Percentiles rank a stretch among this genome's conserved stretches.
phyloP scores from a whole-genome alignment of 2,329 filamentous ascomycete genomes.

The Macrophomina pseudophaseolina region DNA sequence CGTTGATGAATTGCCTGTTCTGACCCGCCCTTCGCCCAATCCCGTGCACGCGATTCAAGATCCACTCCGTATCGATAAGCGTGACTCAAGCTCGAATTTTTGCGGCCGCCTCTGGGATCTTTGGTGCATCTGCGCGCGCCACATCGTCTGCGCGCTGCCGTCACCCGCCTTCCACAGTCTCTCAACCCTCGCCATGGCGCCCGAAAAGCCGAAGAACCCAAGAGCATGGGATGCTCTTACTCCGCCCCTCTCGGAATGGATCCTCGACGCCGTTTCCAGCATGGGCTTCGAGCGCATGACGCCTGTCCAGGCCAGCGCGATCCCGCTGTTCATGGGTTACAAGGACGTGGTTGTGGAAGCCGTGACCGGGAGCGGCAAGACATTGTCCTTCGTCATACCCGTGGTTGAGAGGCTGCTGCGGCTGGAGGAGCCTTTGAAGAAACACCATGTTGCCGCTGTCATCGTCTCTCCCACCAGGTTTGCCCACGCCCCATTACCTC shows the following conservation, averaged over 20 bases:
- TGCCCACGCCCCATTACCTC: not conserved
- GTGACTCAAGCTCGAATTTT: slow-evolving; percentile 23
- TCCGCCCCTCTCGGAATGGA: slow-evolving; percentile 78
- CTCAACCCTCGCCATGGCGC: slow-evolving; percentile 36
- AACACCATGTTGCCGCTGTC: slow-evolving; percentile 87
- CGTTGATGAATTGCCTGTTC: slow-evolving; percentile 9
- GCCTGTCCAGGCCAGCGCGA: slow-evolving; percentile 90
- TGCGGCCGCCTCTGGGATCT: slow-evolving; percentile 5
- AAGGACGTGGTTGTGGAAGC: slow-evolving; percentile 95
- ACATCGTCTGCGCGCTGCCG: slow-evolving; percentile 10
- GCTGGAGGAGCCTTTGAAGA: slow-evolving; percentile 81
- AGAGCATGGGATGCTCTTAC: slow-evolving; percentile 70
- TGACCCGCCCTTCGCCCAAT: not conserved
- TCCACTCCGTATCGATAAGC: not conserved
- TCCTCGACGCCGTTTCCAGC: slow-evolving; percentile 78
- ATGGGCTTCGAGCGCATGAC: slow-evolving; percentile 91
- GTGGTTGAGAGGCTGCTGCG: slow-evolving; percentile 81
- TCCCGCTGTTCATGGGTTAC: slow-evolving; percentile 85
- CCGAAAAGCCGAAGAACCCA: slow-evolving; percentile 37
- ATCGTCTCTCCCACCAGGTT: slow-evolving; percentile 83
- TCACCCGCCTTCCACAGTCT: not conserved
- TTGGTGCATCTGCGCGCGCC: not conserved
- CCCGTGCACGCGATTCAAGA: slow-evolving; percentile 16
- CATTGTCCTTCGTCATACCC: slow-evolving; percentile 82
- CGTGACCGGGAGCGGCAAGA: slow-evolving; percentile 91